phyloP scores from a whole-genome alignment of 164 flowering plant species.

The Amborella trichopoda region DNA sequence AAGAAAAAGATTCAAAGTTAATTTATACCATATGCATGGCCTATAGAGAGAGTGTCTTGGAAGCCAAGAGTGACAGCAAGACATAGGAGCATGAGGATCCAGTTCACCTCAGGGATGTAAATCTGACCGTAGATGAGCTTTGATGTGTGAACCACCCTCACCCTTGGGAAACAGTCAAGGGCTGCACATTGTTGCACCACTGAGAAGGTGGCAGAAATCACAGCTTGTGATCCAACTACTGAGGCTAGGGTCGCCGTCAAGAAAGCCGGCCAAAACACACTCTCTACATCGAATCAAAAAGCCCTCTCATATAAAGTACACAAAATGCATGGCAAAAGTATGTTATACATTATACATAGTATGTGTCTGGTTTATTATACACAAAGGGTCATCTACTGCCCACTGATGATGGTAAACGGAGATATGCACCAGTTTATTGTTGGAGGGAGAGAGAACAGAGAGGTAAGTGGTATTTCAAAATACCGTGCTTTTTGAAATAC shows the following conservation, averaged over 20 bases:
- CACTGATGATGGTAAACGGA: too few species aligned
- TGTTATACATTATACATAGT: too few species aligned
- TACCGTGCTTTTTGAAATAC: too few species aligned
- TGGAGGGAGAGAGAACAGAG: too few species aligned
- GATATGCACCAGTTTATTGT: too few species aligned
- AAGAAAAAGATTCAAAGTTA: too few species aligned
- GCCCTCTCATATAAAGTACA: too few species aligned
- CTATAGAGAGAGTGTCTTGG: slow-evolving; percentile 38
- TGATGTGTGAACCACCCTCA: slow-evolving; percentile 62
- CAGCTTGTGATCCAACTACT: slow-evolving; percentile 57
- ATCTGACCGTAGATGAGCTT: slow-evolving; percentile 51
- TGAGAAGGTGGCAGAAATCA: slow-evolving; percentile 62
- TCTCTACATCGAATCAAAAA: slow-evolving; percentile 17
- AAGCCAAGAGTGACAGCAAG: slow-evolving; percentile 40
- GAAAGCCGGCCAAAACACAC: slow-evolving; percentile 51
- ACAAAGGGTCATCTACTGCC: too few species aligned
- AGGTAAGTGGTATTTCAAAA: too few species aligned
- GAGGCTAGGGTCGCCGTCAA: slow-evolving; percentile 52
- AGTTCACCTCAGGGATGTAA: slow-evolving; percentile 71
- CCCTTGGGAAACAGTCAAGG: slow-evolving; percentile 59
- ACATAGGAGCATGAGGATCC: slow-evolving; percentile 52
- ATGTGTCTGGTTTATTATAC: too few species aligned
- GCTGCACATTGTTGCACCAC: slow-evolving; percentile 60
- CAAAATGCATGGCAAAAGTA: too few species aligned
- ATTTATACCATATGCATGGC: slow-evolving; percentile 55